phyloP scores from a whole-genome alignment of 257 asterid species.

The Voacanga thouarsii region DNA sequence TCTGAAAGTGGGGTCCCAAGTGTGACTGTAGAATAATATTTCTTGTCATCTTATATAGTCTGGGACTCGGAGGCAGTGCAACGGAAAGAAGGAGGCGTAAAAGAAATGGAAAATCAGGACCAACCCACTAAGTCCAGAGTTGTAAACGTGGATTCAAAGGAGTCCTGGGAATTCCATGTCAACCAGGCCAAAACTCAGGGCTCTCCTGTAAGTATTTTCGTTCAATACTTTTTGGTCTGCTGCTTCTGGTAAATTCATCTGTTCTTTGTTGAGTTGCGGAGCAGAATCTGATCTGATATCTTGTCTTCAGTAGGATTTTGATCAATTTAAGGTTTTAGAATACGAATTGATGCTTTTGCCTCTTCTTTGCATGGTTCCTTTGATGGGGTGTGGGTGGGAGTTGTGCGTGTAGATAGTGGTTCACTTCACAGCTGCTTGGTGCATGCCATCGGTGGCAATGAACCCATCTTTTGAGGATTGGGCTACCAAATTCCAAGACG shows the following conservation, averaged over 20 bases:
- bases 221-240: neutral
- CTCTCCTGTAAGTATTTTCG: slow-evolving; percentile 35
- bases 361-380: neutral
- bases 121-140: slow-evolving; percentile 29
- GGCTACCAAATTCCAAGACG: slow-evolving; percentile 24
- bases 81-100: neutral
- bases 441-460: slow-evolving; percentile 45
- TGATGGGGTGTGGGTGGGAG: neutral
- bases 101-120: slow-evolving; percentile 29
- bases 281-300: neutral
- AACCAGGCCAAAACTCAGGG: slow-evolving; percentile 39
- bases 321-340: neutral
- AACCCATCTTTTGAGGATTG: slow-evolving; percentile 31
- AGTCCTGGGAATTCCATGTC: slow-evolving; percentile 42
- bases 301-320: neutral
- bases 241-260: neutral
- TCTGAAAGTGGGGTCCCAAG: slow-evolving; percentile 12
- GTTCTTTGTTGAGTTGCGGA: neutral
- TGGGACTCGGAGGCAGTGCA: neutral
- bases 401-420: slow-evolving; percentile 26
- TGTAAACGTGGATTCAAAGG: slow-evolving; percentile 32
- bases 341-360: neutral
- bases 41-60: neutral
- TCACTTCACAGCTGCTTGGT: slow-evolving; percentile 42
- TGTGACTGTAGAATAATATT: neutral